phyloP scores from a whole-genome alignment of 257 asterid genomes.

The Salvia rosmarinus region DNA sequence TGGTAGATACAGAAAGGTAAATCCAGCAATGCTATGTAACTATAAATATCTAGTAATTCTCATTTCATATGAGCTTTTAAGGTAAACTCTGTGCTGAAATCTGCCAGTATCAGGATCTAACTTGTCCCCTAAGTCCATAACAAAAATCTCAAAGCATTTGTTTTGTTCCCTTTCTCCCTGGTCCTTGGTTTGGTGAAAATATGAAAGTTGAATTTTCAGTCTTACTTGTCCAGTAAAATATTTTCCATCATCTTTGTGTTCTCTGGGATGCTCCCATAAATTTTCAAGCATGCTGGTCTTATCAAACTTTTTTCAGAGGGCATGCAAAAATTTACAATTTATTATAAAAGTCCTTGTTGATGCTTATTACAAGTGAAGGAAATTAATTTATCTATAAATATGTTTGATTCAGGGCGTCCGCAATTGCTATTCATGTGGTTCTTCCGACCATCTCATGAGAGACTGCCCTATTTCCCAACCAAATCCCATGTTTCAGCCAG shows the following conservation, averaged over 20 bases:
- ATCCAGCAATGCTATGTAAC: conserved; percentile 16
- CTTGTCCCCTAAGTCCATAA: background rate
- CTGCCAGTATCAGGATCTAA: background rate
- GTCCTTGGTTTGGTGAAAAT: background rate
- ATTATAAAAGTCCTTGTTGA: background rate
- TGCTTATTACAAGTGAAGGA: conserved; percentile 6
- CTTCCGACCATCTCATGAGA: conserved; percentile 84
- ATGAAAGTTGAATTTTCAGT: background rate
- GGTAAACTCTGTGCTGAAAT: conserved; percentile 18
- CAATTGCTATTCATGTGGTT: conserved; percentile 77
- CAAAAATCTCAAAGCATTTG: background rate
- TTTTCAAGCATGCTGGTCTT: conserved; percentile 3
- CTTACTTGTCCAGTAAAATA: background rate
- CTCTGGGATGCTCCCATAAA: conserved; percentile 2
- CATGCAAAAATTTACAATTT: background rate
- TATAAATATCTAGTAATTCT: conserved; percentile 1
- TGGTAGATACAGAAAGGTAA: conserved; percentile 71
- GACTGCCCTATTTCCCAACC: conserved; percentile 68
- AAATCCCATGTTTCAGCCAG: conserved; percentile 65
- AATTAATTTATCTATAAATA: background rate
- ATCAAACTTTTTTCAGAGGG: background rate
- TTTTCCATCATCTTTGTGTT: background rate
- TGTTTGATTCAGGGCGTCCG: conserved; percentile 55
- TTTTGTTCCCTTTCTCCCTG: background rate
- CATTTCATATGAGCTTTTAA: background rate